Evolutionary conservation across 768 basidiomycete species (phyloP).

Genomic region (Tylopilus balloui): DNA sequence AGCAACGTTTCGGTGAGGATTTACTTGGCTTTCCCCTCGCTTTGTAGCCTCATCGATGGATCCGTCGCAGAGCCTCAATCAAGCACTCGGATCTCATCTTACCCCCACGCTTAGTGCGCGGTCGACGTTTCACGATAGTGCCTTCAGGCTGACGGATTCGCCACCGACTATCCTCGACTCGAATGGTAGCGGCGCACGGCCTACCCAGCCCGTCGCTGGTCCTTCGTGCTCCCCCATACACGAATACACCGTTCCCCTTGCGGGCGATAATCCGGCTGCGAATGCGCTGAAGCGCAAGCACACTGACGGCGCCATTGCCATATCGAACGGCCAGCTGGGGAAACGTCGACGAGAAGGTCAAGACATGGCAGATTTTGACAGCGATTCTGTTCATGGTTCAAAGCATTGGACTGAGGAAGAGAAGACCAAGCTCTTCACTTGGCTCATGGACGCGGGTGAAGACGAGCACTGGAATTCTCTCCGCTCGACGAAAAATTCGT

Average conservation of each 20-base stretch:
- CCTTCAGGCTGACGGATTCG: slow-evolving; percentile 30
- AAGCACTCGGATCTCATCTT: slow-evolving; percentile 55
- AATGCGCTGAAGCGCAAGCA: slow-evolving; percentile 44
- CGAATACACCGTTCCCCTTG: slow-evolving; percentile 30
- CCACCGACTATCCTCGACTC: slow-evolving; percentile 31
- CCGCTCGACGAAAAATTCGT: slow-evolving; percentile 76
- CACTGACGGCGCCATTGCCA: slow-evolving; percentile 29
- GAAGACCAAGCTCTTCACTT: slow-evolving; percentile 70
- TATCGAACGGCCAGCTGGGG: slow-evolving; percentile 22
- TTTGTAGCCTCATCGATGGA: slow-evolving; percentile 22
- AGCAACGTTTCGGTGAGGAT: slow-evolving; percentile 55
- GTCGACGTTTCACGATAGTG: slow-evolving; percentile 29
- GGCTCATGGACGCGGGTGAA: slow-evolving; percentile 68
- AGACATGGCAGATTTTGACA: slow-evolving; percentile 27
- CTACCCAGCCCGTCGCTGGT: slow-evolving; percentile 27
- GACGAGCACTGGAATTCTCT: slow-evolving; percentile 79
- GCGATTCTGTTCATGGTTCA: slow-evolving; percentile 51
- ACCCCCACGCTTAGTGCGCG: slow-evolving; percentile 35
- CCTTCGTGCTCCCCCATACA: slow-evolving; percentile 33
- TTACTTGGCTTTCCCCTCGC: slow-evolving; percentile 15
- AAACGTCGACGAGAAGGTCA: slow-evolving; percentile 32
- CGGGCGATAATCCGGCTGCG: slow-evolving; percentile 21
- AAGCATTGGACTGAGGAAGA: slow-evolving; percentile 87
- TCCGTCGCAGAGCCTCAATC: slow-evolving; percentile 47
- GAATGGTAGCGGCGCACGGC: slow-evolving; percentile 19